A percentile compares a stretch with the other conserved stretches of the same genome.
Conservation (phyloP, 139 green algal species). For the Coelastrella sp. region DNA sequence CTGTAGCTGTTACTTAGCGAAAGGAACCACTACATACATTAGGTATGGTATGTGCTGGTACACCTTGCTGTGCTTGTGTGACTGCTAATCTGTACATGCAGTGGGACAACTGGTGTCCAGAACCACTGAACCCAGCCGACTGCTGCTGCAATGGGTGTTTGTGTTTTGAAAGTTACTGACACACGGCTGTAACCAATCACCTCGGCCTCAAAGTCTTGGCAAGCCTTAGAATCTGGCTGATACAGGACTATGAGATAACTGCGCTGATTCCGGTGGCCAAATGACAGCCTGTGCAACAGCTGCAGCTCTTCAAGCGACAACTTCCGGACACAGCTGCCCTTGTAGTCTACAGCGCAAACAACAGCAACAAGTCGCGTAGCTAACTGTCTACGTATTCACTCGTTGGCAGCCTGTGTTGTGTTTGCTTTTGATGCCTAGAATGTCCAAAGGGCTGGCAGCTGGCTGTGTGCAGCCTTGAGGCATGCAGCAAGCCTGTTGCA, state of each 20-base stretch:
- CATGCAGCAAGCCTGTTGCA: neutral
- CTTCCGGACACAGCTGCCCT: slow-evolving; percentile 24
- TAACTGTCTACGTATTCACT: neutral
- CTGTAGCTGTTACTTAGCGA: too few relatives aligned
- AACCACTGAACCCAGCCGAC: too few relatives aligned
- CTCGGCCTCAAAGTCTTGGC: slow-evolving; percentile 38
- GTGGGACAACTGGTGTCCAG: too few relatives aligned
- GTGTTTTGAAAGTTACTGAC: too few relatives aligned
- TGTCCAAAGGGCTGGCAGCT: too few relatives aligned
- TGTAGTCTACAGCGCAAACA: slow-evolving; percentile 21
- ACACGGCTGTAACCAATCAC: neutral
- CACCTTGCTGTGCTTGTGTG: too few relatives aligned
- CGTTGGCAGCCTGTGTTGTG: too few relatives aligned
- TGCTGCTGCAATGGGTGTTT: too few relatives aligned
- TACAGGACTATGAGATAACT: slow-evolving; percentile 41
- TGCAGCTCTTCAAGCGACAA: slow-evolving; percentile 18
- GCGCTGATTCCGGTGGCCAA: slow-evolving; percentile 49
- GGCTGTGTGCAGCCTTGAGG: neutral
- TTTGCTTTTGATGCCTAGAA: too few relatives aligned
- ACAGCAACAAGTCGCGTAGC: neutral
- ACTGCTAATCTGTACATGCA: too few relatives aligned
- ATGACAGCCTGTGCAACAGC: slow-evolving; percentile 42
- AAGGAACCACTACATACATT: too few relatives aligned
- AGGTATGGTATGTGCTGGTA: too few relatives aligned
- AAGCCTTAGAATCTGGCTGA: slow-evolving; percentile 14